Evolutionary conservation across 768 basidiomycete species (phyloP).

Genomic region (Dentipellis fragilis): DNA sequence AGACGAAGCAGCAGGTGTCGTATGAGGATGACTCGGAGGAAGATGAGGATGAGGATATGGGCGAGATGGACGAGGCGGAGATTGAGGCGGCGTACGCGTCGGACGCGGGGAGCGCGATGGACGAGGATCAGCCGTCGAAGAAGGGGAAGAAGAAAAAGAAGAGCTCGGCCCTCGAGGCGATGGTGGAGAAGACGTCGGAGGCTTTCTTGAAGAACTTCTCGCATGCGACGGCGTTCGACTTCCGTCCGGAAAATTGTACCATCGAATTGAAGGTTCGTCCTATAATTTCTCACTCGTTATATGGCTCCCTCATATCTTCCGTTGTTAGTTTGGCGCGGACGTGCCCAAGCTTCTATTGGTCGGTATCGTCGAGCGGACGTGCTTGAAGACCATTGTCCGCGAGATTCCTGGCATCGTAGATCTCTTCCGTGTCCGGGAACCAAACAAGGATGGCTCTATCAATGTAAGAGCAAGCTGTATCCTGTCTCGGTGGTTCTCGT

Average conservation of each 20-base stretch:
- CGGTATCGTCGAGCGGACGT: slow-evolving; percentile 84
- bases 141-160: slow-evolving; percentile 19
- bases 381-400: slow-evolving; percentile 75
- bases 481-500: too few species aligned
- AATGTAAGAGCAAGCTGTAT: too few species aligned
- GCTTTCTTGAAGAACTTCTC: slow-evolving; percentile 49
- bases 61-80: slow-evolving; percentile 40
- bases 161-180: slow-evolving; percentile 23
- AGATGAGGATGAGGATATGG: slow-evolving; percentile 34
- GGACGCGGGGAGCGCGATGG: slow-evolving; percentile 20
- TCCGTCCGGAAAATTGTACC: slow-evolving; percentile 53
- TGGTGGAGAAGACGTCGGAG: slow-evolving; percentile 34
- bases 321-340: slow-evolving; percentile 67
- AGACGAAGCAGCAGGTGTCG: slow-evolving; percentile 62
- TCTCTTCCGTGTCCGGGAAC: slow-evolving; percentile 69
- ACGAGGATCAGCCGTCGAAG: slow-evolving; percentile 25
- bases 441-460: slow-evolving; percentile 40
- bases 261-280: slow-evolving; percentile 75
- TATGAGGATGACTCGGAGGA: slow-evolving; percentile 64
- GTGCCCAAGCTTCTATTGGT: slow-evolving; percentile 92
- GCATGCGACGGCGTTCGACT: slow-evolving; percentile 65
- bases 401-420: slow-evolving; percentile 85
- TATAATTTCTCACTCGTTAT: neutral
- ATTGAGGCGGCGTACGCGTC: slow-evolving; percentile 58
- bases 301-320: neutral